A percentile compares a stretch with the other conserved stretches of the same genome.
These are phyloP conservation scores for Penicillium rolfsii DNA, from an alignment of 2,329 filamentous ascomycete genomes.

Conservation along the genomic window DNA sequence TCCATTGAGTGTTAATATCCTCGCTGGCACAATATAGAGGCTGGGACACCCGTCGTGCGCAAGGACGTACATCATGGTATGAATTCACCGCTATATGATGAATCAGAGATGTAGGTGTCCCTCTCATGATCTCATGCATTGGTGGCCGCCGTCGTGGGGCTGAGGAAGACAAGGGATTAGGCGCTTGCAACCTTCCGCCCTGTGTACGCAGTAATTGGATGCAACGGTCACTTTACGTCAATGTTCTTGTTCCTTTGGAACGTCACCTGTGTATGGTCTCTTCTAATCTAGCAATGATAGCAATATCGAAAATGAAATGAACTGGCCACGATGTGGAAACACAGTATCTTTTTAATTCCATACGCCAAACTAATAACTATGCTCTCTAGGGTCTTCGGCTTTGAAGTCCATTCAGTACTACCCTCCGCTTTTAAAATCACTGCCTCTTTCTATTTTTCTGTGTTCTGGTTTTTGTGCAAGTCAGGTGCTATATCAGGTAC, in stretches of 20 bases:
- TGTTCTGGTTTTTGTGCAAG: background rate
- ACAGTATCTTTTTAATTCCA: too few relatives aligned
- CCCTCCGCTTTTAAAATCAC: background rate
- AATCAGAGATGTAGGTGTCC: conserved; percentile 20
- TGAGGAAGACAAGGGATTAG: background rate
- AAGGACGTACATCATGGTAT: conserved; percentile 11
- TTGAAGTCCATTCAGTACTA: background rate
- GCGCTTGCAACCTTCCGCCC: background rate
- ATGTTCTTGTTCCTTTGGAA: conserved; percentile 6
- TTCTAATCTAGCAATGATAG: background rate
- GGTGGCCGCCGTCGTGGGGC: background rate
- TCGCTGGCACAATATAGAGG: conserved; percentile 7
- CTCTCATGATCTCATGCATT: background rate
- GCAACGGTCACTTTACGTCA: background rate
- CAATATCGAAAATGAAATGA: background rate
- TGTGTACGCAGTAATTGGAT: background rate
- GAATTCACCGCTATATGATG: conserved; percentile 40
- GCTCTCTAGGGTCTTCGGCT: too few relatives aligned
- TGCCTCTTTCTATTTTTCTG: background rate
- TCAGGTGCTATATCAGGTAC: background rate
- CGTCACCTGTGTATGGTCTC: background rate
- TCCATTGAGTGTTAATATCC: background rate
- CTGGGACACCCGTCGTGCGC: conserved; percentile 18
- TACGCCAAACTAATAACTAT: too few relatives aligned
- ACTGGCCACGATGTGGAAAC: too few relatives aligned